phyloP scores from a whole-genome alignment of 805 yeast genomes.

The Torulaspora quercuum region DNA sequence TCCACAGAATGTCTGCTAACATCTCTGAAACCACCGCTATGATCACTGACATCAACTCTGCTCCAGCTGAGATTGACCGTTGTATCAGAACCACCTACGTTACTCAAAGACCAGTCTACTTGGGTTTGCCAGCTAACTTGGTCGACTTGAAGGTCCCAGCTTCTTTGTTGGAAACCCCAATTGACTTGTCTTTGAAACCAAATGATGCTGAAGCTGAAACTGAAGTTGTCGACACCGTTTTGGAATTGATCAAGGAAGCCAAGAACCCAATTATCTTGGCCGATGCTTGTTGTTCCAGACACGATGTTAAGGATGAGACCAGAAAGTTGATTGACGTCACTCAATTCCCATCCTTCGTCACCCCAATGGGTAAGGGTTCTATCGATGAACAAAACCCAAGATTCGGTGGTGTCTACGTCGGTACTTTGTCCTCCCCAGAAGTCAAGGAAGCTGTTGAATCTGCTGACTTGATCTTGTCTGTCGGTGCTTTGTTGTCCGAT shows the following conservation, averaged over 20 bases:
- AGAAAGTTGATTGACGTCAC: conserved; percentile 59
- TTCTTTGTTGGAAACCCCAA: conserved; percentile 55
- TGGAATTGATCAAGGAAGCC: conserved; percentile 53
- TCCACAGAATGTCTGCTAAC: conserved; percentile 72
- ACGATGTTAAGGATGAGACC: conserved; percentile 63
- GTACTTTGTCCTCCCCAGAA: conserved; percentile 70
- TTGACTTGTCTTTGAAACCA: conserved; percentile 55
- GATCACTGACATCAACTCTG: conserved; percentile 59
- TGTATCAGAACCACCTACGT: conserved; percentile 68
- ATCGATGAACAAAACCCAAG: conserved; percentile 69
- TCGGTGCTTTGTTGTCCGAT: conserved; percentile 82
- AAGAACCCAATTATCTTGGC: conserved; percentile 71
- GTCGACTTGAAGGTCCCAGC: conserved; percentile 63
- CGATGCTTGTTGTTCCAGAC: conserved; percentile 86
- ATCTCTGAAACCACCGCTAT: conserved; percentile 65
- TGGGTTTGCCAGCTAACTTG: conserved; percentile 80
- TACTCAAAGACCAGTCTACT: conserved; percentile 75
- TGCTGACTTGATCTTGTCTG: conserved; percentile 70
- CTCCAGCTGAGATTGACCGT: conserved; percentile 69
- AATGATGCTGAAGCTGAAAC: conserved; percentile 60
- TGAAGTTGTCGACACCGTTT: conserved; percentile 55
- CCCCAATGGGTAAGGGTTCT: conserved; percentile 87
- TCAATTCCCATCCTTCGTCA: conserved; percentile 76
- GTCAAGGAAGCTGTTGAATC: conserved; percentile 69
- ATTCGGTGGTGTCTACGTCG: conserved; percentile 84